Percentiles rank a stretch among this genome's conserved stretches.
Evolutionary conservation across 2,329 filamentous ascomycete species (phyloP).

Genomic region (Anisogramma anomala): DNA sequence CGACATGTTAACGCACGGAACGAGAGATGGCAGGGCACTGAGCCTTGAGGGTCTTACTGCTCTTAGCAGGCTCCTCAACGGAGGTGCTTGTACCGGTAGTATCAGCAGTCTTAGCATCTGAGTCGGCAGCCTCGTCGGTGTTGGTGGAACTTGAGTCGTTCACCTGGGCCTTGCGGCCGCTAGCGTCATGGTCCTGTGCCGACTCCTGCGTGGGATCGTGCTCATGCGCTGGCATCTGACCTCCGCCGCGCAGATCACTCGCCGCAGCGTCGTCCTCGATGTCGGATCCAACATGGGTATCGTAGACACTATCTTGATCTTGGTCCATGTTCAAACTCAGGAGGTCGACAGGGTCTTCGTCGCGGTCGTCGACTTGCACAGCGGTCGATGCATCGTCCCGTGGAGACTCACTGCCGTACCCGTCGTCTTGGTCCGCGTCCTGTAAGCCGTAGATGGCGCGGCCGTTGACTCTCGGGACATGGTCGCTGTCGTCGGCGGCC

Average conservation of each 20-base stretch:
- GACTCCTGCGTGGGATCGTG: neutral
- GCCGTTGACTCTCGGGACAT: constrained; percentile 1
- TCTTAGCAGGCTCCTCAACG: constrained; percentile 15
- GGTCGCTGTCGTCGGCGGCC: constrained; percentile 7
- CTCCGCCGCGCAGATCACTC: neutral
- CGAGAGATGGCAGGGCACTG: neutral
- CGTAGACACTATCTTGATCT: constrained; percentile 8
- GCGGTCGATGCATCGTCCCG: neutral
- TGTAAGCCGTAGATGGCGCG: constrained; percentile 6
- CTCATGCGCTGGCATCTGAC: neutral
- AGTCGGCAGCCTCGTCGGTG: constrained; percentile 9
- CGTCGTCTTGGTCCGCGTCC: neutral
- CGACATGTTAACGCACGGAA: constrained; percentile 1
- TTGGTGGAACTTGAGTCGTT: constrained; percentile 5
- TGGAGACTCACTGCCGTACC: neutral
- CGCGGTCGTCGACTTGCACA: constrained; percentile 1
- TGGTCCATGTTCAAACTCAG: constrained; percentile 4
- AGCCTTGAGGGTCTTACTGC: constrained; percentile 17
- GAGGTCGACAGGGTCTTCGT: constrained; percentile 1
- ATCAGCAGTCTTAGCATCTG: constrained; percentile 11
- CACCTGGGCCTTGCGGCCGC: constrained; percentile 2
- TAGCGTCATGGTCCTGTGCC: neutral
- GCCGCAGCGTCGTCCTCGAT: constrained; percentile 1
- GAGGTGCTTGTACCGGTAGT: constrained; percentile 14
- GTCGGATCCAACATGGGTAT: constrained; percentile 10